Base-by-base conservation (phyloP, 768 basidiomycete genomes). In the Podaxis sp. region DNA sequence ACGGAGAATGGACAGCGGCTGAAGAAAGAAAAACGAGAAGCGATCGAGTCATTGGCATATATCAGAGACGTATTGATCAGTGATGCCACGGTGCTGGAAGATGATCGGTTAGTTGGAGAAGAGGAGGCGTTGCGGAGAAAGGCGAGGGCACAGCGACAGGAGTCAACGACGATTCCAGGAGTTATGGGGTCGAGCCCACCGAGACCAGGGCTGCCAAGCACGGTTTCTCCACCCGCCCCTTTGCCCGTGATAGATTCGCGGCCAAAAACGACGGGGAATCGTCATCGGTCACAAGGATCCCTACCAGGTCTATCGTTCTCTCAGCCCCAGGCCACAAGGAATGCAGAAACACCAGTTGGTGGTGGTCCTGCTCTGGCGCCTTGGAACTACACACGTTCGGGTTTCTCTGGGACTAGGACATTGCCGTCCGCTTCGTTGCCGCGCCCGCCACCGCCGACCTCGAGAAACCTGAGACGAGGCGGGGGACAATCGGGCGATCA, bases 21-120 rank as follows among this genome's bases (percentile, higher is more conserved):
- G 64, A 68, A 74, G 61, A 74, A 70, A 44, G 77, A 82, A 61
- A 80, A 77, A 66, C 74, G 75, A 38, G 89, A 91, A 69, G 89
- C 92, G 0, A 69, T 94, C 52, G 89, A 91, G 67, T 86, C 87
- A 10, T 74, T 94, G 40, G 79, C 88, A 10, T 90, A 93, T 72
- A 86, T 92, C 59, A 79, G 89, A 63, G 91, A 93, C 64, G 78
- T 91, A 14, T 74, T 94, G 42, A 78, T 82, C 62, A 83, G 84
- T 37, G 77, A 78, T 57, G 72, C 76, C 9, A 72, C 72, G 28
- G 75, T 79, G 25, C 69, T 93, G 47, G 91, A 93, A 21, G 85
- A 88, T 44, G 84, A 85, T 27, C 79, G 87, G 51, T 74, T 93
- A 44, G 74, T 86, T 58, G 82, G 85, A 36, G 87, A 85, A 62